Base-by-base conservation (phyloP, 2,329 filamentous ascomycete species). In the Nothopassalora personata region DNA sequence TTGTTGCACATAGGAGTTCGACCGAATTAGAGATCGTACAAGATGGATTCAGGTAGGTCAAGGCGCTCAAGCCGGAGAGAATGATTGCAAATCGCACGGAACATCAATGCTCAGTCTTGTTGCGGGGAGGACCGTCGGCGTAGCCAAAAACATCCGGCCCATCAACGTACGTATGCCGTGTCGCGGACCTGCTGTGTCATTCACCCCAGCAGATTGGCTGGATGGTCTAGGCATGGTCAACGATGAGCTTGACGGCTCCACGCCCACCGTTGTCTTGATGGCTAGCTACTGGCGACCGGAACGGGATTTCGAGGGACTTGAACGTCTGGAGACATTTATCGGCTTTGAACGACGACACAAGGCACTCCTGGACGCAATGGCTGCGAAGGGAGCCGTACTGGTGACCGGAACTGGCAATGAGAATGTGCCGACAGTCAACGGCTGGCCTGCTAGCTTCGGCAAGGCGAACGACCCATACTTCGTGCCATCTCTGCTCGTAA, bases 391-490 rank as follows among this genome's bases (percentile, higher is more conserved):
- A 7, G 50, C 50, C 9, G 8, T 53, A 18, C 27, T 53, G 19
- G 50, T 53, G 30, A 53, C 50, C 19, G 50, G 50, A 28, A 18
- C 50, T 53, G 50, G 50, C 50, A 53, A 53, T 8, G 31, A 49
- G 19, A 49, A 18, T 11, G 23, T 49, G 11, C 15, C 15, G 23
- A 49, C 46, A 1, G 11, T n/a, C 46, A 27, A 49, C 46, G 46
- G 46, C 46, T 49, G 46, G 46, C 46, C 46, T 18, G 46, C 46
- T n/a, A 49, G 15, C 46, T 27, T 49, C 23, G 46, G 46, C 15
- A 49, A 49, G 4, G 15, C 46, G 15, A 49, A 49, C 23, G 23
- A 49, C 19, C 15, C 15, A 27, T 49, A 49, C 19, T 49, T 13
- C 23, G 23, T 49, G 10, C 15, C 15, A 11, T 49, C 46, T 27